phyloP scores from a whole-genome alignment of 805 yeast species.

The Kazachstania psychrophila region DNA sequence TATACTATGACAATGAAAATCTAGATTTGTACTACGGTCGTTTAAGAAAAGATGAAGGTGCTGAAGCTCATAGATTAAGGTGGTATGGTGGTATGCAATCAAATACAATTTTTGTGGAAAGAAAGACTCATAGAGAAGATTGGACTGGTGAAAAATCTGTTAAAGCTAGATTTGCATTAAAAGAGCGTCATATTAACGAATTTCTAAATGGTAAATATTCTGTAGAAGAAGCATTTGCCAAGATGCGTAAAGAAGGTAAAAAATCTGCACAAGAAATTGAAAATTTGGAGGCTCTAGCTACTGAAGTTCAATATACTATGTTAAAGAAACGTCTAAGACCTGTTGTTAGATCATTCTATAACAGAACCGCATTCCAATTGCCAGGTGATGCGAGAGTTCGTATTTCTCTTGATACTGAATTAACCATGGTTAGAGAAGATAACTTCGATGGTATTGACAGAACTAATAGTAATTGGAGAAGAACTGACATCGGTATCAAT shows the following conservation, averaged over 20 bases:
- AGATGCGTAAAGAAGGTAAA: constrained; percentile 86
- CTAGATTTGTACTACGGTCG: constrained; percentile 92
- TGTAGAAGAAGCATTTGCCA: constrained; percentile 82
- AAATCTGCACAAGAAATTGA: constrained; percentile 83
- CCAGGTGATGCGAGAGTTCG: constrained; percentile 99
- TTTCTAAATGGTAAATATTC: constrained; percentile 79
- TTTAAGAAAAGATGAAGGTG: constrained; percentile 94
- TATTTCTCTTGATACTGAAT: constrained; percentile 93
- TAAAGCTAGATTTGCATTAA: constrained; percentile 88
- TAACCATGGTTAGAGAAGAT: constrained; percentile 96
- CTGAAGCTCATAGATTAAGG: constrained; percentile 94
- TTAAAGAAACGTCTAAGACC: constrained; percentile 82
- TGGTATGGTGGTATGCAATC: constrained; percentile 99
- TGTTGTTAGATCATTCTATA: constrained; percentile 89
- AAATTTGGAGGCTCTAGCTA: constrained; percentile 81
- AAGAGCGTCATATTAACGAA: constrained; percentile 82
- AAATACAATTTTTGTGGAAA: constrained; percentile 87
- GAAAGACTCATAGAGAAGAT: constrained; percentile 97
- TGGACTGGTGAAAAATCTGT: constrained; percentile 99
- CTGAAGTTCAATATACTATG: constrained; percentile 86
- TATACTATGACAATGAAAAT: constrained; percentile 83
- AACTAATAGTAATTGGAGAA: constrained; percentile 91
- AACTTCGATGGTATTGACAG: constrained; percentile 89
- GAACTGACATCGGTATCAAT: constrained; percentile 97
- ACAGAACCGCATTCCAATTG: constrained; percentile 96